These are phyloP conservation scores for Schizochytrium sp. DNA, from an alignment of 108 stramenopile species.

Conservation along the genomic window DNA sequence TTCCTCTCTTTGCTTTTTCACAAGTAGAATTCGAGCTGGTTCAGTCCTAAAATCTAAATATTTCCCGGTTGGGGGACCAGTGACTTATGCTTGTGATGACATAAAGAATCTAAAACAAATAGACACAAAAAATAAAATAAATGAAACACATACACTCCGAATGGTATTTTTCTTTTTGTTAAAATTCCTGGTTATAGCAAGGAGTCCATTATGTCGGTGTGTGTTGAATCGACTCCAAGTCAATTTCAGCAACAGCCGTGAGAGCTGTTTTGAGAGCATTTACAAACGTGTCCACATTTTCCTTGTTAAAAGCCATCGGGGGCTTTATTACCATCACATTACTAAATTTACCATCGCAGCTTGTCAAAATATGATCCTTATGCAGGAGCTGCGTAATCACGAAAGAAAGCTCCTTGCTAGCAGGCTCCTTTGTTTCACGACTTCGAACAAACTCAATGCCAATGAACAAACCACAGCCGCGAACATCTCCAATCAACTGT, in stretches of 20 bases:
- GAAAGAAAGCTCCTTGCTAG: neutral
- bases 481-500: constrained; percentile 86
- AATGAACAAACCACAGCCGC: constrained; percentile 91
- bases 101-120: too few species aligned
- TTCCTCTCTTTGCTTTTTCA: too few species aligned
- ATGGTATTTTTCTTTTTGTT: neutral
- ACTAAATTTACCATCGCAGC: constrained; percentile 87
- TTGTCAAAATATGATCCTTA: constrained; percentile 82
- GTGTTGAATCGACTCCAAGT: neutral
- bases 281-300: constrained; percentile 31
- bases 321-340: constrained; percentile 96
- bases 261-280: neutral
- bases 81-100: too few species aligned
- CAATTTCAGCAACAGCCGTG: neutral
- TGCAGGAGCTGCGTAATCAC: constrained; percentile 36
- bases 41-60: too few species aligned
- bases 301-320: constrained; percentile 87
- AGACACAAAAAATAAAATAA: too few species aligned
- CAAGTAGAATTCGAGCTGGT: too few species aligned
- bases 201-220: constrained; percentile 40
- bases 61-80: too few species aligned
- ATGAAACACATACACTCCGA: neutral
- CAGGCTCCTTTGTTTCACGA: constrained; percentile 51
- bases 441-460: constrained; percentile 89
- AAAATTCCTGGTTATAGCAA: neutral